These are phyloP conservation scores for Sanghuangporus baumii DNA, from an alignment of 1,284 basidiomycete species.

Conservation along the genomic window DNA sequence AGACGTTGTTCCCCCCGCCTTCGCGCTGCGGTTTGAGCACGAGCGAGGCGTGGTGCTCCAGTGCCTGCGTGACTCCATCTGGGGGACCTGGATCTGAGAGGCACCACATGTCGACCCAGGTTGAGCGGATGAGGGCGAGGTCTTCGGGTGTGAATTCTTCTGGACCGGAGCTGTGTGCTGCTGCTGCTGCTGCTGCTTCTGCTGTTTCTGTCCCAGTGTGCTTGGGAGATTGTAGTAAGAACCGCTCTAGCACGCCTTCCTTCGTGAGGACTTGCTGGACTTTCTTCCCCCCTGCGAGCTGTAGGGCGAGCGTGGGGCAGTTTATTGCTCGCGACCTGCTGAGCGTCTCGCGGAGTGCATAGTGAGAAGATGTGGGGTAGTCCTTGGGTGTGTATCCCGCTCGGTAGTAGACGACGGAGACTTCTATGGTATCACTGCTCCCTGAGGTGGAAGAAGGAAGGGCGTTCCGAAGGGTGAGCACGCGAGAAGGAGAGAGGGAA, in stretches of 20 bases:
- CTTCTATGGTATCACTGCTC: conserved; percentile 42
- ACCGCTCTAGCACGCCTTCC: conserved; percentile 69
- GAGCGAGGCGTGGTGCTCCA: conserved; percentile 47
- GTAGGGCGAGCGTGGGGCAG: conserved; percentile 87
- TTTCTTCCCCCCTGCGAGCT: conserved; percentile 94
- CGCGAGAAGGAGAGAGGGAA: conserved; percentile 36
- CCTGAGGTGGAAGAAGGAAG: conserved; percentile 18
- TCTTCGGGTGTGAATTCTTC: conserved; percentile 33
- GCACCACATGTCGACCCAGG: conserved; percentile 81
- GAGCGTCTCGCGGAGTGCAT: conserved; percentile 68
- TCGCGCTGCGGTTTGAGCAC: conserved; percentile 96
- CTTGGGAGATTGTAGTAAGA: conserved; percentile 28
- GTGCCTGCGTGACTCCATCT: conserved; percentile 50
- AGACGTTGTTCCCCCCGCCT: conserved; percentile 97
- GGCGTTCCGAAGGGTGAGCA: conserved; percentile 38
- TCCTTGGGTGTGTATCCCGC: conserved; percentile 86
- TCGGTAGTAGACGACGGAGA: conserved; percentile 85
- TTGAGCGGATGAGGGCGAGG: conserved; percentile 50
- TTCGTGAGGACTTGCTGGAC: conserved; percentile 87
- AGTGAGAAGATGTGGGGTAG: conserved; percentile 59
- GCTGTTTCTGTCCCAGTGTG: no score
- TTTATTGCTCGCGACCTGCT: conserved; percentile 86
- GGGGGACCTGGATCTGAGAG: conserved; percentile 38
- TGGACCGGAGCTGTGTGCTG: conserved; percentile 25
- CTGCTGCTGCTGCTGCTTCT: no score